Conservation (phyloP, 176 grass and related monocot species). For the Ananas comosus region DNA sequence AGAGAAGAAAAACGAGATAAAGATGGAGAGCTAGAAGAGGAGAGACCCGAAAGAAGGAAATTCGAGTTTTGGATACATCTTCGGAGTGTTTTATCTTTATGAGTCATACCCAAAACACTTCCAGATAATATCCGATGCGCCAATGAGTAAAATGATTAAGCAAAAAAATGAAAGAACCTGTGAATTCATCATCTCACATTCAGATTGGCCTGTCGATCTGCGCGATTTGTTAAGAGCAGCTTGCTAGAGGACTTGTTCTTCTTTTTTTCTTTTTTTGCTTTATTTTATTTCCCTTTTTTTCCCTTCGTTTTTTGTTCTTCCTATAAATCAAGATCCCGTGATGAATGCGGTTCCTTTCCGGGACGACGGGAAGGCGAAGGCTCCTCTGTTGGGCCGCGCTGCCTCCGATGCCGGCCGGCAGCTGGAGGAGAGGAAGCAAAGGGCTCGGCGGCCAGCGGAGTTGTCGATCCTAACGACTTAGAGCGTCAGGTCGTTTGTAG, state of each 20-base stretch:
- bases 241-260: no score
- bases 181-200: slow-evolving; percentile 35
- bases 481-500: slow-evolving; percentile 15
- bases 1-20: slow-evolving; percentile 19
- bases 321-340: slow-evolving; percentile 93
- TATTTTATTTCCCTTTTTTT: not conserved
- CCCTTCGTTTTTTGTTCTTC: slow-evolving; percentile 13
- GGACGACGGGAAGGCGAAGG: slow-evolving; percentile 56
- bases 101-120: slow-evolving; percentile 6
- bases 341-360: slow-evolving; percentile 54
- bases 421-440: slow-evolving; percentile 34
- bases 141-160: slow-evolving; percentile 37
- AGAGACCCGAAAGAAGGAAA: no score
- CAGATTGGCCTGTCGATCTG: not conserved
- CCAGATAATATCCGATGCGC: slow-evolving; percentile 43
- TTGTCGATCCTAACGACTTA: slow-evolving; percentile 30
- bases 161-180: slow-evolving; percentile 36
- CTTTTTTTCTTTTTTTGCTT: no score
- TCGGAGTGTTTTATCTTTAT: no score
- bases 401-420: slow-evolving; percentile 27
- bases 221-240: not conserved
- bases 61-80: no score
- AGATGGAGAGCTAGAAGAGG: slow-evolving; percentile 1
- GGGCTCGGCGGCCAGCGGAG: slow-evolving; percentile 39
- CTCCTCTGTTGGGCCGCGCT: slow-evolving; percentile 19